phyloP scores from a whole-genome alignment of 2,329 filamentous ascomycete genomes.

The Hansfordia pulvinata region DNA sequence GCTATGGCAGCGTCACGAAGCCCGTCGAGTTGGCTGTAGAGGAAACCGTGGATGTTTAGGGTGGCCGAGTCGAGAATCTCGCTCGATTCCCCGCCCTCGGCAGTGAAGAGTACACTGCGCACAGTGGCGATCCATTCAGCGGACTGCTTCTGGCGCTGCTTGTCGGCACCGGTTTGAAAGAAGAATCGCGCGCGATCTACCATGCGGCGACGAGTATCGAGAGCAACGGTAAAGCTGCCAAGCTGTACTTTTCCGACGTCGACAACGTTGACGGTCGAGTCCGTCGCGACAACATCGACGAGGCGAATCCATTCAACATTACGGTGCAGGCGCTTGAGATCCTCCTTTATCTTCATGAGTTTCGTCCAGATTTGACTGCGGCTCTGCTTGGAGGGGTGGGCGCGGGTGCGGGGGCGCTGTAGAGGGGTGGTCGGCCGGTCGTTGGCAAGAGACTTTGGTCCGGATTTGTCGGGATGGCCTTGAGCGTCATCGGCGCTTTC shows the following conservation, averaged over 20 bases:
- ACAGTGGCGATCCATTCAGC: conserved; percentile 90
- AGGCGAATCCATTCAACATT: conserved; percentile 80
- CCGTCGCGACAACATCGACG: conserved; percentile 77
- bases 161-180: conserved; percentile 57
- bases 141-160: conserved; percentile 48
- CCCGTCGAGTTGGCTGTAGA: conserved; percentile 76
- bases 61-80: conserved; percentile 82
- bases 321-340: conserved; percentile 72
- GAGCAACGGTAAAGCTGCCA: conserved; percentile 70
- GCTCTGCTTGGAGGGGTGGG: conserved; percentile 16
- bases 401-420: conserved; percentile 15
- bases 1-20: conserved; percentile 82
- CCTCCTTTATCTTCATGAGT: conserved; percentile 68
- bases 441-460: no score
- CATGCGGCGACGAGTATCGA: conserved; percentile 85
- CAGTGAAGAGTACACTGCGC: conserved; percentile 77
- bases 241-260: conserved; percentile 78
- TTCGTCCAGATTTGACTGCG: conserved; percentile 69
- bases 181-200: conserved; percentile 85
- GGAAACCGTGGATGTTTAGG: conserved; percentile 80
- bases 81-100: conserved; percentile 69
- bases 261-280: conserved; percentile 61
- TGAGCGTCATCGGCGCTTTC: conserved; percentile 14
- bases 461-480: conserved; percentile 7
- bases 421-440: conserved; percentile 13